Conservation (phyloP, 257 asterid species). For the Scutellaria baicalensis region DNA sequence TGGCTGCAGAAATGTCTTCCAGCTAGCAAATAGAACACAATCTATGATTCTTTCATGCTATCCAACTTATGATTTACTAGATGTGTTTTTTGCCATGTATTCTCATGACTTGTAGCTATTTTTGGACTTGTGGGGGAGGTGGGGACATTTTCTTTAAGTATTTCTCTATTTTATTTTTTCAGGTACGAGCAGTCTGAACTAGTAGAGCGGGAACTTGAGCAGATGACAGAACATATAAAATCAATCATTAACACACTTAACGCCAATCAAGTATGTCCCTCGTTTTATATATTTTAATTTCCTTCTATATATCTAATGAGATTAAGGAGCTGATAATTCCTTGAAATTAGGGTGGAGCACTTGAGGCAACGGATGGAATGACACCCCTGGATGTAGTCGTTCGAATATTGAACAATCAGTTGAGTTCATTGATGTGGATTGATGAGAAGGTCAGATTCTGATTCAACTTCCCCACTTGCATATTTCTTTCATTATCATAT, state of each 20-base stretch:
- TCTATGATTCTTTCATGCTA: not conserved
- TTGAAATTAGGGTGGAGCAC: conserved; percentile 76
- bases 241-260: conserved; percentile 70
- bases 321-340: not conserved
- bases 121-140: not conserved
- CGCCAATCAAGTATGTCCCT: conserved; percentile 56
- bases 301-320: not conserved
- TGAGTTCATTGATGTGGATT: conserved; percentile 89
- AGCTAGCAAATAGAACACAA: not conserved
- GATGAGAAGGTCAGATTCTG: conserved; percentile 78
- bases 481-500: not conserved
- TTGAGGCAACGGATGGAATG: conserved; percentile 68
- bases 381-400: conserved; percentile 82
- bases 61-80: not conserved
- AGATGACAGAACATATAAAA: conserved; percentile 82
- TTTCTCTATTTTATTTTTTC: conserved; percentile 16
- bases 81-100: not conserved
- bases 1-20: not conserved
- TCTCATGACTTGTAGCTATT: not conserved
- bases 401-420: conserved; percentile 82
- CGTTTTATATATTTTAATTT: not conserved
- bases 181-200: conserved; percentile 92
- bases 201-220: conserved; percentile 75
- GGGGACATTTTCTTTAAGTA: not conserved
- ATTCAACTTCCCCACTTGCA: not conserved